Conservation (phyloP, 2,329 filamentous ascomycete genomes). For the Aureobasidium leucospermi region DNA sequence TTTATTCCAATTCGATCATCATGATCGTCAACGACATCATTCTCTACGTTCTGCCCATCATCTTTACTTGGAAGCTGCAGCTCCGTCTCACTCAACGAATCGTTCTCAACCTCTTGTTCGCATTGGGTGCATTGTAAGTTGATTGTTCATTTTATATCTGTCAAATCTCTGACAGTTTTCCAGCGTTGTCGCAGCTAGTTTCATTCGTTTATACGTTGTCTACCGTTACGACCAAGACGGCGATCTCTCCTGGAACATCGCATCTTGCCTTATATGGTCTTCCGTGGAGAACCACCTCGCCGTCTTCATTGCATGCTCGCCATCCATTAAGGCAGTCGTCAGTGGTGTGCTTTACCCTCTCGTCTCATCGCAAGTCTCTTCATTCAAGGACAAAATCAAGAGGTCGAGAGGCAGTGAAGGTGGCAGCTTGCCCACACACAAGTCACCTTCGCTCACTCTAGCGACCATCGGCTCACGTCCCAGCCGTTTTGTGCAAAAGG, state of each 20-base stretch:
- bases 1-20: conserved; percentile 27
- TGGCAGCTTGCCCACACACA: conserved; percentile 4
- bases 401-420: conserved; percentile 2
- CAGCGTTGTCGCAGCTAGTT: conserved; percentile 26
- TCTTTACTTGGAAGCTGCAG: conserved; percentile 31
- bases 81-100: conserved; percentile 26
- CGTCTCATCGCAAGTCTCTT: conserved; percentile 2
- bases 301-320: conserved; percentile 30
- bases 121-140: conserved; percentile 26
- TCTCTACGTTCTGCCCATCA: conserved; percentile 32
- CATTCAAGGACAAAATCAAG: conserved; percentile 12
- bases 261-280: conserved; percentile 27
- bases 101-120: conserved; percentile 30
- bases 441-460: conserved; percentile 9
- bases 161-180: not conserved
- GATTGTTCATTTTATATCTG: not conserved
- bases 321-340: conserved; percentile 24
- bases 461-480: conserved; percentile 9
- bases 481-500: conserved; percentile 10
- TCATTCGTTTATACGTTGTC: conserved; percentile 23
- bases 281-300: conserved; percentile 32
- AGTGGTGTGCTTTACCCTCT: conserved; percentile 10
- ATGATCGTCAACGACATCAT: conserved; percentile 33
- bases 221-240: conserved; percentile 21
- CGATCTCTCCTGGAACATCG: conserved; percentile 21